phyloP scores from a whole-genome alignment of 2,329 filamentous ascomycete species.

The Cercospora zeina region DNA sequence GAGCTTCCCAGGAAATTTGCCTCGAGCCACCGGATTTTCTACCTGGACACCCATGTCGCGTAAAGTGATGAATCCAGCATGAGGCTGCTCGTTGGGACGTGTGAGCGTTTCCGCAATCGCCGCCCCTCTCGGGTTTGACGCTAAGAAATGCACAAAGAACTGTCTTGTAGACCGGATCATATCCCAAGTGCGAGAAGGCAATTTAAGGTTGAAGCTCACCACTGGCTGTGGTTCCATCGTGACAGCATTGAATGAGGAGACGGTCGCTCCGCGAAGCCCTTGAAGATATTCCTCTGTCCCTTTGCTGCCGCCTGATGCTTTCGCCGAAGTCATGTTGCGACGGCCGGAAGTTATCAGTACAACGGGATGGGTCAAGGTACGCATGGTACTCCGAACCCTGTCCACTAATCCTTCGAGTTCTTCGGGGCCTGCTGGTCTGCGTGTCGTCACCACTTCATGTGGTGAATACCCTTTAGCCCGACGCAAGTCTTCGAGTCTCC shows the following conservation, averaged over 20 bases:
- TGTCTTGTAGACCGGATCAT: constrained; percentile 48
- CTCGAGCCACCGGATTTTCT: background rate
- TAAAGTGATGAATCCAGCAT: constrained; percentile 29
- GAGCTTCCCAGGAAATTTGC: background rate
- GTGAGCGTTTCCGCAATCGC: constrained; percentile 40
- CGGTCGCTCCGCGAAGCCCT: constrained; percentile 55
- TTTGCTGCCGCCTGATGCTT: background rate
- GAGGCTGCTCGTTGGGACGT: constrained; percentile 28
- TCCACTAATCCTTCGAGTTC: background rate
- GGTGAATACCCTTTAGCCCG: background rate
- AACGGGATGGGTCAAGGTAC: constrained; percentile 58
- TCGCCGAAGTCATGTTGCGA: background rate
- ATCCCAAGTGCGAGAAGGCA: constrained; percentile 57
- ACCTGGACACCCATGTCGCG: constrained; percentile 1
- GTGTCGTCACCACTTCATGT: background rate
- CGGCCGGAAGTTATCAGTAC: constrained; percentile 53
- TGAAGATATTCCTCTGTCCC: background rate
- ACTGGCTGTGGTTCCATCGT: constrained; percentile 56
- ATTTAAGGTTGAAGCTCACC: constrained; percentile 63
- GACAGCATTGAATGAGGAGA: constrained; percentile 63
- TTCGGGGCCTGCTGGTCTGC: background rate
- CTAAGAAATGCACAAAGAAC: constrained; percentile 57
- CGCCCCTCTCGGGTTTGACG: constrained; percentile 36
- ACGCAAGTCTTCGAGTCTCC: background rate
- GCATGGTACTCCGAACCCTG: constrained; percentile 36